phyloP scores from a whole-genome alignment of 257 asterid genomes.

The Rauvolfia tetraphylla region DNA sequence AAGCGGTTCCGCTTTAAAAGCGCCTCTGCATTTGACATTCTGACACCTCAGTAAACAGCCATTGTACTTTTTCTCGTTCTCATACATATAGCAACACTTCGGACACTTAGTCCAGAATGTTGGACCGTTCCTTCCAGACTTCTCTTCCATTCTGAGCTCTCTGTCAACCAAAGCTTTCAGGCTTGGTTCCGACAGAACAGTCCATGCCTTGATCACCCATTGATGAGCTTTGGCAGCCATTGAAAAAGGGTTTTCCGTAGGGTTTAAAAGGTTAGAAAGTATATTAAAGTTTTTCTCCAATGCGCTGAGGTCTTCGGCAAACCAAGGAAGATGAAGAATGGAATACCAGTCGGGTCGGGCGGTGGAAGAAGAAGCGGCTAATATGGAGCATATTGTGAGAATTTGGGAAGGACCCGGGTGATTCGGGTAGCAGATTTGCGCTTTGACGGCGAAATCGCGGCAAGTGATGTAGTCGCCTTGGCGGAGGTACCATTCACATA shows the following conservation, averaged over 20 bases:
- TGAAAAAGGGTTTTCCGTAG: constrained; percentile 36
- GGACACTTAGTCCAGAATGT: constrained; percentile 73
- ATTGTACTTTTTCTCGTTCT: constrained; percentile 37
- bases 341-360: constrained; percentile 38
- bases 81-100: constrained; percentile 50
- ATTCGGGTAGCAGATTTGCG: constrained; percentile 35
- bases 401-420: constrained; percentile 34
- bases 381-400: constrained; percentile 40
- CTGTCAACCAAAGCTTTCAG: constrained; percentile 35
- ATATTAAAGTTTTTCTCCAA: constrained; percentile 24
- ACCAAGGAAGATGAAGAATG: constrained; percentile 41
- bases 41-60: constrained; percentile 51
- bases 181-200: constrained; percentile 36
- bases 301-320: constrained; percentile 28
- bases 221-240: constrained; percentile 40
- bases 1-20: constrained; percentile 42
- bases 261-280: constrained; percentile 35
- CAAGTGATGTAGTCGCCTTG: constrained; percentile 36
- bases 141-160: constrained; percentile 20
- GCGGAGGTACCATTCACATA: constrained; percentile 33
- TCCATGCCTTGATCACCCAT: constrained; percentile 39
- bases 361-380: constrained; percentile 28
- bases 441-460: constrained; percentile 37
- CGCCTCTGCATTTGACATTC: constrained; percentile 44
- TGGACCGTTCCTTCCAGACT: constrained; percentile 8